A percentile compares a stretch with the other conserved stretches of the same genome.
Conservation (phyloP, 768 basidiomycete species). For the Chlorophyllum brunneum region DNA sequence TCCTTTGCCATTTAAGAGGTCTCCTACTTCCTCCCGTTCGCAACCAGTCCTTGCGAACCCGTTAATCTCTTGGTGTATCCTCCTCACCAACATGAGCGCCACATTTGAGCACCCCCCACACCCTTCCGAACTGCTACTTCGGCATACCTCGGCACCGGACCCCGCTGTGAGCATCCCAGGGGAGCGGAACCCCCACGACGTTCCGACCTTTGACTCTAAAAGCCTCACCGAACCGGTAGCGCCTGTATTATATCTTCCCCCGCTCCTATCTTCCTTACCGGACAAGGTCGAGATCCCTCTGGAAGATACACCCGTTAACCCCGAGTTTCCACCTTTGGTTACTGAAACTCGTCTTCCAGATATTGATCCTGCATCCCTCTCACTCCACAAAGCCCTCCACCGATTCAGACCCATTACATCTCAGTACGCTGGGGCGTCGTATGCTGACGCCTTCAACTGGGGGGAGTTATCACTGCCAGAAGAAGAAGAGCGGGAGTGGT, state of each 20-base stretch:
- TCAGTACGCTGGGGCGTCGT: constrained; percentile 62
- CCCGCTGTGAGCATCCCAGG: constrained; percentile 8
- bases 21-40: too few species aligned
- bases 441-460: constrained; percentile 89
- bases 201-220: constrained; percentile 45
- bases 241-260: constrained; percentile 79
- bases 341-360: constrained; percentile 78
- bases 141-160: not conserved
- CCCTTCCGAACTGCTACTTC: constrained; percentile 17
- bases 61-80: not conserved
- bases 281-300: constrained; percentile 27
- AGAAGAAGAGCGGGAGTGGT: constrained; percentile 84
- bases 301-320: constrained; percentile 16
- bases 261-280: constrained; percentile 76
- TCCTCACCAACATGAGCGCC: constrained; percentile 19
- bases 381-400: constrained; percentile 83
- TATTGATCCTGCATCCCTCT: constrained; percentile 82
- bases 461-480: constrained; percentile 57
- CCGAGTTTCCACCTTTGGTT: constrained; percentile 39
- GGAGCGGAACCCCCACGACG: constrained; percentile 48
- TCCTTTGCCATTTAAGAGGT: not conserved
- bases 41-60: too few species aligned
- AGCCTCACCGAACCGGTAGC: constrained; percentile 25
- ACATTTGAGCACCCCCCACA: constrained; percentile 32
- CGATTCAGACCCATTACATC: constrained; percentile 57